Evolutionary conservation across 179 eudicot genomes (phyloP).

Genomic region (Pouteria campechiana): DNA sequence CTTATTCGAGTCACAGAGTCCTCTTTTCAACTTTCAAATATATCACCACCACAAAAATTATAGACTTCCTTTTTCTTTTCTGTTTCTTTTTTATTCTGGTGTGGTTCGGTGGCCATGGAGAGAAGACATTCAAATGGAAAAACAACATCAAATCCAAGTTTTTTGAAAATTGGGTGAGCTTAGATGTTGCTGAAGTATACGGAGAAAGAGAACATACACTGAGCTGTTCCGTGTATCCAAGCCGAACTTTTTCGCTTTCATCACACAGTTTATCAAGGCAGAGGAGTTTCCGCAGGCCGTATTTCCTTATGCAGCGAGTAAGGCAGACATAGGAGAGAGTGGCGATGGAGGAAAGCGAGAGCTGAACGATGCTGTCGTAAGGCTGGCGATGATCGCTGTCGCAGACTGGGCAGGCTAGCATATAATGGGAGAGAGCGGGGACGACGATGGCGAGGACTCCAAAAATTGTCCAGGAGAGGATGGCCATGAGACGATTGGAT

Average conservation of each 20-base stretch:
- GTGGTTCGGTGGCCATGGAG: no score
- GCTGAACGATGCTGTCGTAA: slow-evolving; percentile 54
- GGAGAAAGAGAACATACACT: slow-evolving; percentile 37
- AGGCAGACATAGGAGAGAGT: slow-evolving; percentile 64
- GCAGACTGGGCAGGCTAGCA: slow-evolving; percentile 50
- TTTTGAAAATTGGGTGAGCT: no score
- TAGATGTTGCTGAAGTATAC: no score
- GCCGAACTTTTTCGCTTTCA: slow-evolving; percentile 70
- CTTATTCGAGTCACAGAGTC: no score
- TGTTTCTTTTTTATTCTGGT: no score
- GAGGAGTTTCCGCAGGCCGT: slow-evolving; percentile 62
- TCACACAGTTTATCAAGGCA: slow-evolving; percentile 74
- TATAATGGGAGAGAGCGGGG: slow-evolving; percentile 59
- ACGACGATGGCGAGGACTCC: slow-evolving; percentile 33
- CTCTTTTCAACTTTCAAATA: no score
- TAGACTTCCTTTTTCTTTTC: no score
- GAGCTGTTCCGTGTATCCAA: slow-evolving; percentile 53
- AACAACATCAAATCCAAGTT: no score
- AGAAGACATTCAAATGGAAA: no score
- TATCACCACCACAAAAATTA: no score
- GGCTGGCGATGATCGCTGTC: slow-evolving; percentile 50
- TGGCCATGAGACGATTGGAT: slow-evolving; percentile 22
- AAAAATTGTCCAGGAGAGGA: slow-evolving; percentile 57
- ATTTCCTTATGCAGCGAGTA: slow-evolving; percentile 39
- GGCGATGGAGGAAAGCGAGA: slow-evolving; percentile 59